These are phyloP conservation scores for Candida sanyiensis DNA, from an alignment of 805 yeast species.

Conservation along the genomic window DNA sequence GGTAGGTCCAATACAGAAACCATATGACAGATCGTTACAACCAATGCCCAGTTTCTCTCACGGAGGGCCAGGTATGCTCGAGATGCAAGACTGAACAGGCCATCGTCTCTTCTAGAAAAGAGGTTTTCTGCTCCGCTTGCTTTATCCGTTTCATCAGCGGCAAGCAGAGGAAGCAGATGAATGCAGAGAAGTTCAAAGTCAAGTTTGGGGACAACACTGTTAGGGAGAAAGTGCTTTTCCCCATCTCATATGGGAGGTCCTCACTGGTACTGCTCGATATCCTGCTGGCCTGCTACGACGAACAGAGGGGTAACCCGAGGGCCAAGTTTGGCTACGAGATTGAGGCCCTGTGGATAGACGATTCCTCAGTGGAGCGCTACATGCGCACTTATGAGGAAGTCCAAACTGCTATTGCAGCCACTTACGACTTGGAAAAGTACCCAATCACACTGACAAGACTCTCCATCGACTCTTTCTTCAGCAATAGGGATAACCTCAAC, in stretches of 20 bases:
- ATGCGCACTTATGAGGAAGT: slow-evolving; percentile 14
- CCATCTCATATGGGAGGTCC: slow-evolving; percentile 61
- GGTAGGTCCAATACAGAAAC: too few species aligned
- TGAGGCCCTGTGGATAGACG: slow-evolving; percentile 45
- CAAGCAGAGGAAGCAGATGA: slow-evolving; percentile 76
- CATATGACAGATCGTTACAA: not conserved
- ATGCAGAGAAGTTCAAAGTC: slow-evolving; percentile 64
- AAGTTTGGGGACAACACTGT: slow-evolving; percentile 45
- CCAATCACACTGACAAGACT: slow-evolving; percentile 37
- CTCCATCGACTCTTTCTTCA: slow-evolving; percentile 36
- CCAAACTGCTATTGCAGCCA: slow-evolving; percentile 13
- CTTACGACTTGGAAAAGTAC: slow-evolving; percentile 22
- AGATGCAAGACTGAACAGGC: slow-evolving; percentile 44
- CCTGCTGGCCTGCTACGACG: slow-evolving; percentile 50
- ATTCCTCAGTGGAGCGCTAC: slow-evolving; percentile 23
- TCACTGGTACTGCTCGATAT: slow-evolving; percentile 69
- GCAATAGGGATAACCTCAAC: slow-evolving; percentile 25
- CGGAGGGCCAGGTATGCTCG: slow-evolving; percentile 16
- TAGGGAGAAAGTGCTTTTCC: slow-evolving; percentile 45
- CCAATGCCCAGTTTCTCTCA: not conserved
- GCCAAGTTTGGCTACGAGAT: slow-evolving; percentile 67
- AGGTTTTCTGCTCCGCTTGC: slow-evolving; percentile 59
- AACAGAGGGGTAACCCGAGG: slow-evolving; percentile 55
- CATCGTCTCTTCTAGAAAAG: slow-evolving; percentile 50
- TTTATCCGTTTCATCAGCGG: slow-evolving; percentile 67